Conservation (phyloP, 106 monocot genomes). For the Narthecium ossifragum region DNA sequence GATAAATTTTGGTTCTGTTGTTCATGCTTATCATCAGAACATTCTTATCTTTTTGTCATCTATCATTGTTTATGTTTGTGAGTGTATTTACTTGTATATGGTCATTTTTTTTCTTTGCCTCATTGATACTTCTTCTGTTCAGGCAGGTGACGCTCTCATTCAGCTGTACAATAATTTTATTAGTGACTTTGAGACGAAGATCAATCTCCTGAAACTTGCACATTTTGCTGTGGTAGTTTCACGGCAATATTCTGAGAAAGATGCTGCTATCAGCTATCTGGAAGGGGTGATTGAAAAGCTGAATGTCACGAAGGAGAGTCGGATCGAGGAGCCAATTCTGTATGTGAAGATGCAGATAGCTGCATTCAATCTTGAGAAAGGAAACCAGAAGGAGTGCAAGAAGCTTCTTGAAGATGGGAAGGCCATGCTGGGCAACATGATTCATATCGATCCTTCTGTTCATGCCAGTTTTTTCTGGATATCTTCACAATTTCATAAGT, state of each 20-base stretch:
- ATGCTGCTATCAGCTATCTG: constrained; percentile 82
- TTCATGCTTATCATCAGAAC: background rate
- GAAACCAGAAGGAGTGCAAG: constrained; percentile 80
- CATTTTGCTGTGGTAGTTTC: constrained; percentile 87
- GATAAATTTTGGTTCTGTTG: no score
- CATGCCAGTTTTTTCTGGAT: constrained; percentile 95
- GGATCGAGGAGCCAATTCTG: constrained; percentile 79
- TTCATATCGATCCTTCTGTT: constrained; percentile 92
- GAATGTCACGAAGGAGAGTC: constrained; percentile 46
- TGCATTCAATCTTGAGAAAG: constrained; percentile 71
- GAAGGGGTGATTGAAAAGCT: constrained; percentile 83
- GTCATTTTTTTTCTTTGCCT: background rate
- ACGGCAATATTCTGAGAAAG: constrained; percentile 82
- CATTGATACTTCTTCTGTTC: no score
- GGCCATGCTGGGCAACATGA: constrained; percentile 70
- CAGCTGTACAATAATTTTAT: constrained; percentile 97
- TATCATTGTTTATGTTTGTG: background rate
- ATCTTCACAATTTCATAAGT: constrained; percentile 86
- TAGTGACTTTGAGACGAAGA: constrained; percentile 94
- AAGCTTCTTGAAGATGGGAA: constrained; percentile 88
- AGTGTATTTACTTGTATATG: background rate
- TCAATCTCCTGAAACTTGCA: constrained; percentile 96
- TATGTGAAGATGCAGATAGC: constrained; percentile 98
- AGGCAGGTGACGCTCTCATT: constrained; percentile 93
- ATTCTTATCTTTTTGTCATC: background rate